phyloP scores from a whole-genome alignment of 768 basidiomycete species.

The Termitomyces bulborhizus region DNA sequence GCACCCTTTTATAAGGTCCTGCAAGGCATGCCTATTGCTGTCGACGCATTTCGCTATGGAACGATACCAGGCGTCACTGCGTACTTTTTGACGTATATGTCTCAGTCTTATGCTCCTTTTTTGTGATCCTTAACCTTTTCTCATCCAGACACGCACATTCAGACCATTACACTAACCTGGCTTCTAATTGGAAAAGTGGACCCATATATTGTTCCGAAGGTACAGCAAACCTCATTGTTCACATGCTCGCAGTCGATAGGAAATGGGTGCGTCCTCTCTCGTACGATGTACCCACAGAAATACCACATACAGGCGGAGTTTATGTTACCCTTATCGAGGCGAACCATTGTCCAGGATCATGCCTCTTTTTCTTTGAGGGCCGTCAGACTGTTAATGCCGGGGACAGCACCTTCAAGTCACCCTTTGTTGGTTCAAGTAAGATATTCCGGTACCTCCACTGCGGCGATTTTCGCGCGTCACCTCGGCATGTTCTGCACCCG shows the following conservation, averaged over 20 bases:
- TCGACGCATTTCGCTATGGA: slow-evolving; percentile 96
- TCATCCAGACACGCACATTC: slow-evolving; percentile 84
- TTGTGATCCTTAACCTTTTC: slow-evolving; percentile 10
- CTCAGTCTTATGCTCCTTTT: background rate
- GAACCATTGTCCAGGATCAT: slow-evolving; percentile 97
- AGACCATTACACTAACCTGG: slow-evolving; percentile 92
- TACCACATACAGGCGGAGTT: slow-evolving; percentile 84
- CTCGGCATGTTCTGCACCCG: slow-evolving; percentile 81
- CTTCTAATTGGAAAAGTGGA: slow-evolving; percentile 81
- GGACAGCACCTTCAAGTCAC: slow-evolving; percentile 69
- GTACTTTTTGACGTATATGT: slow-evolving; percentile 79
- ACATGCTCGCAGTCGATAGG: slow-evolving; percentile 84
- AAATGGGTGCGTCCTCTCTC: slow-evolving; percentile 89
- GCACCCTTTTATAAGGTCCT: slow-evolving; percentile 96
- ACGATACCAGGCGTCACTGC: slow-evolving; percentile 83
- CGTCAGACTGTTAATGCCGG: slow-evolving; percentile 85
- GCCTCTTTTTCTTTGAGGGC: slow-evolving; percentile 91
- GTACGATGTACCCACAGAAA: slow-evolving; percentile 63
- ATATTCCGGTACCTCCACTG: slow-evolving; percentile 91
- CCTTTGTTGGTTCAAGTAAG: slow-evolving; percentile 60
- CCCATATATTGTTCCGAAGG: slow-evolving; percentile 95
- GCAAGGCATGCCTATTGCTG: slow-evolving; percentile 96
- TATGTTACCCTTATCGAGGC: slow-evolving; percentile 93
- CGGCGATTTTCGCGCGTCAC: slow-evolving; percentile 90
- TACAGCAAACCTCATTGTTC: slow-evolving; percentile 87